Conservation (phyloP, 192 early-diverging fungal genomes). For the Dissophora globulifera region DNA sequence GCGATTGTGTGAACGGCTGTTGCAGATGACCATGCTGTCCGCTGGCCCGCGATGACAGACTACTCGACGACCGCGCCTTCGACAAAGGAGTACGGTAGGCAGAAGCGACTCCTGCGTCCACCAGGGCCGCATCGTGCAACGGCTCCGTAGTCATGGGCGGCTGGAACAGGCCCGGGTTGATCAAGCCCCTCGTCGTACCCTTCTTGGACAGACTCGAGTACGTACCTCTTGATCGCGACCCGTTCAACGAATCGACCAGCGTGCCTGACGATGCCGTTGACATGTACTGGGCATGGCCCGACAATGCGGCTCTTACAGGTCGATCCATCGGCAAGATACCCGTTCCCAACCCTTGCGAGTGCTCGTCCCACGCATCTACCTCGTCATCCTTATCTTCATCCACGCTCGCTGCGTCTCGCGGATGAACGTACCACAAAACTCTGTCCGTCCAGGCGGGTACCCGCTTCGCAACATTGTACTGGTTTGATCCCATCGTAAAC, state of each 20-base stretch:
- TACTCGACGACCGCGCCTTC: constrained; percentile 12
- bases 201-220: constrained; percentile 37
- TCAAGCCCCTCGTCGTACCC: constrained; percentile 13
- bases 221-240: constrained; percentile 25
- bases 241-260: constrained; percentile 11
- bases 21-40: constrained; percentile 3
- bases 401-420: constrained; percentile 9
- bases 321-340: constrained; percentile 24
- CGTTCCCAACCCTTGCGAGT: constrained; percentile 22
- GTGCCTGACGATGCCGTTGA: constrained; percentile 3
- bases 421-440: constrained; percentile 48
- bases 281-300: not conserved
- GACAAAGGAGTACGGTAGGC: constrained; percentile 9
- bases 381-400: constrained; percentile 40
- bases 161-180: constrained; percentile 26
- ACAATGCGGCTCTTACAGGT: not conserved
- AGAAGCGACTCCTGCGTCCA: not conserved
- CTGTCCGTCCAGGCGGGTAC: constrained; percentile 53
- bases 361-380: constrained; percentile 50
- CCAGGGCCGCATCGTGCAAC: not conserved
- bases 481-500: constrained; percentile 36
- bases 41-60: constrained; percentile 21
- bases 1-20: constrained; percentile 16
- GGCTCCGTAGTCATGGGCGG: constrained; percentile 14
- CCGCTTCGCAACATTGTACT: constrained; percentile 34